A percentile compares a stretch with the other conserved stretches of the same genome.
phyloP scores from a whole-genome alignment of 306 rosid genomes.

The Rosa lucieae region DNA sequence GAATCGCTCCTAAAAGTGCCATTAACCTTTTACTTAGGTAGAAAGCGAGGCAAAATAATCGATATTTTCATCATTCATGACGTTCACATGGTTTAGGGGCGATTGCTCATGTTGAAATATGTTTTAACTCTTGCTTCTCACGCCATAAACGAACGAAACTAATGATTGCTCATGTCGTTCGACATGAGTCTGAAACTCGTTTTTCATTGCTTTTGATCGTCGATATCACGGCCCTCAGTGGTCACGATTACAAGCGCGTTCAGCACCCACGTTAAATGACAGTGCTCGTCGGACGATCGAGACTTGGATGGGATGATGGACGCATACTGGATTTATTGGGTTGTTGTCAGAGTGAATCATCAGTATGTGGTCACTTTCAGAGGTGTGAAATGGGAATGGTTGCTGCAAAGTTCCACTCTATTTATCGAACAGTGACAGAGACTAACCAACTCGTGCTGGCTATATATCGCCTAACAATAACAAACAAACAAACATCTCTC shows the following conservation, averaged over 20 bases:
- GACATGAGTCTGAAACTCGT: neutral
- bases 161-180: neutral
- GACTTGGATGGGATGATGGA: neutral
- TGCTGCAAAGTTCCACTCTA: neutral
- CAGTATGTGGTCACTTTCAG: neutral
- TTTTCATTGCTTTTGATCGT: neutral
- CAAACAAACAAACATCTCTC: neutral
- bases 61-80: neutral
- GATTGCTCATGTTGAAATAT: neutral
- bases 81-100: too few relatives aligned
- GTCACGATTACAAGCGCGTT: too few relatives aligned
- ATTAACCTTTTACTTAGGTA: too few relatives aligned
- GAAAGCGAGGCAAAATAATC: neutral
- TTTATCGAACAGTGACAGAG: neutral
- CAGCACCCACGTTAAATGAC: neutral
- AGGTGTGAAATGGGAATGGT: constrained; percentile 6
- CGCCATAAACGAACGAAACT: neutral
- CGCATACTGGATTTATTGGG: neutral
- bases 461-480: neutral
- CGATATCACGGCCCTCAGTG: too few relatives aligned
- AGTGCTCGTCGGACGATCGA: neutral
- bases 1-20: neutral
- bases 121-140: neutral
- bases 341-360: neutral
- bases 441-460: constrained; percentile 6